Base-by-base conservation (phyloP, 2,329 filamentous ascomycete species). In the Penicillium sp. region DNA sequence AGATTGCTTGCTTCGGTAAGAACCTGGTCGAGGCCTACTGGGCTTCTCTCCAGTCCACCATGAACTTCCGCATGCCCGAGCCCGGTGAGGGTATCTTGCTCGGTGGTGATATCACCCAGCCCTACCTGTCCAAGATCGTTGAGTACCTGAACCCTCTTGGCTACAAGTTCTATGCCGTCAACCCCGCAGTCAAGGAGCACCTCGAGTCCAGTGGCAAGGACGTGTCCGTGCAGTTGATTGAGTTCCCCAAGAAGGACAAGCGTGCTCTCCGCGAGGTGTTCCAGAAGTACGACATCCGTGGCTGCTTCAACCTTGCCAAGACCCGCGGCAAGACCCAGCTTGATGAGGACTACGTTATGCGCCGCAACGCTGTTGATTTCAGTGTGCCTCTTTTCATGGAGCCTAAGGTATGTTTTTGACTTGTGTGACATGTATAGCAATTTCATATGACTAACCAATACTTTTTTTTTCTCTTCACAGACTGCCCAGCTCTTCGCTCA, bases 1-100 rank as follows among this genome's bases (percentile, higher is more conserved):
- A 99, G 78, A 96, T 99, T 82, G 94, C 94, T 63, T 97, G 94
- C 80, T 99, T 99, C 77, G 94, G 94, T 61, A 96, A 94, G 79
- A 83, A 97, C 70, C 84, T 99, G 10, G 83, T 97, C 46, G 94
- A 99, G 74, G 94, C 94, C 50, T 99, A 99, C 84, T 99, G 94
- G 94, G 83, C 92, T 26, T 95, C 92, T 16, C 81, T 96, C 58
- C 94, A 99, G 78, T 94, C 91, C 18, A 93, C 90, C 67, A 99
- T 97, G 93, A 99, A 97, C 85, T 97, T 97, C 90, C 90, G 92
- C 65, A 84, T 97, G 68, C 94, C 94, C 40, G 88, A 95, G 74
- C 90, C 91, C 49, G 94, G 94, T 62, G 91, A 97, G 81, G 93
- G 94, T 78, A 86, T 99, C 55, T 86, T 99, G 49, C 90, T 99